Evolutionary conservation across 176 grass and related monocot genomes (phyloP), one percentile per base, ranked within the genome.

Genomic region (Urochloa ruziziensis): DNA sequence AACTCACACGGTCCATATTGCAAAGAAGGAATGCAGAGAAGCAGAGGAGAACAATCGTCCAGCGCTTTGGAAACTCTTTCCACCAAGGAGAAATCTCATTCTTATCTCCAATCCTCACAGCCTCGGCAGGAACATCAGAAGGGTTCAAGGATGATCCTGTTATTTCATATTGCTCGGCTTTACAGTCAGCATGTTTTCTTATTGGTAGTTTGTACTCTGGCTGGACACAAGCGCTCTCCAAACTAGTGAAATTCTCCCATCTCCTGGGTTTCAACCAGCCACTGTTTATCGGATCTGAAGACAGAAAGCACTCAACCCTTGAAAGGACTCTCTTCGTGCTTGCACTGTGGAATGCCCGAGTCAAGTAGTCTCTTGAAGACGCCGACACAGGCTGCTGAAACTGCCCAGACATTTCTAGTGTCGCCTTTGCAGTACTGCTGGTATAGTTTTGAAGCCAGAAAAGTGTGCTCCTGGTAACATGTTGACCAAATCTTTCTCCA

Each of bases 1-100:
- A 67, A 93, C 96, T 93, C 73, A 95, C 93, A 48, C 96, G 91
- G 67, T 98, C 96, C 96, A 98, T 95, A 70, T 98, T 98, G 85
- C 96, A 98, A 40, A 98, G 96, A 67, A 95, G 89, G 83, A 98
- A 98, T 0, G 96, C 12, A 75, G 92, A 95, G 79, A 92, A 98
- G 80, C 93, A 98, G 28, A 98, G 67, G 25, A 98, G 75, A 68
- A 95, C 96, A 14, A 98, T 77, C 6, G 72, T 83, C 93, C 91
- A 94, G 21, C 96, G 88, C 80, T 85, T 95, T 18, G 96, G 93
- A 34, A 98, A 94, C 70, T 91, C 68, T 82, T 97, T 63, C 92
- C 95, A 97, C 95, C 95, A 98, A 16, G 86, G 70, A 42, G 90
- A 81, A 54, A 19, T 25, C 70, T 73, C 68, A 42, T 67, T 74